Evolutionary conservation across 176 grass and related monocot species (phyloP), one percentile per base, ranked within the genome.

Genomic region (Paspalum vaginatum): DNA sequence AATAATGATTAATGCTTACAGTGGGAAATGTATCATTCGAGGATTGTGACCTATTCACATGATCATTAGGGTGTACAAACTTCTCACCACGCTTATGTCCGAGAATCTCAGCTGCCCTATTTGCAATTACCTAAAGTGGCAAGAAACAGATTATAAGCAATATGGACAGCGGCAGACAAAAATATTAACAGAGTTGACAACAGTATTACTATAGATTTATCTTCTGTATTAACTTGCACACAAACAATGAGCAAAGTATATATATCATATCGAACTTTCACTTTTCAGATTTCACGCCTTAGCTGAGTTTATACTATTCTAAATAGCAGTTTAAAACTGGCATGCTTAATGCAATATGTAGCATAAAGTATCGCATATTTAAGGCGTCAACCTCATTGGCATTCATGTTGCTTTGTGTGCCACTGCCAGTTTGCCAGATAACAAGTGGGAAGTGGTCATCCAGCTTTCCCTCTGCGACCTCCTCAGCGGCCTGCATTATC

Each of bases 321-420:
- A 1, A 72, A 64, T 0, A 79, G 20, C 16, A 73, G 21, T 72
- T 61, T 66, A 52, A 59, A 44, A 85, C 13, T 14, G 44, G 41
- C 40, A 74, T 7, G 50, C 42, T 50, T 17, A 6, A 65, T 37
- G n/a, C 12, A 58, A 78, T 43, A 74, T 72, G 58, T 61, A 64
- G 51, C 32, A 68, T 85, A 49, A 41, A 5, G 10, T 80, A 74
- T 38, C 68, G 43, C 43, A 60, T 72, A 56, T 25, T 18, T 76
- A 75, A 61, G 18, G 65, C 45, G 83, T 22, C 68, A 76, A 97
- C 96, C 96, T 95, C 96, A 68, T 99, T 99, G 47, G 96, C 96
- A 67, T 99, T 99, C 96, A 99, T 99, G 88, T 99, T 99, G 90
- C 96, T 99, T 80, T 99, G 96, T 24, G 96, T 99, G 32, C 96